Evolutionary conservation across 2,329 filamentous ascomycete species (phyloP).

Genomic region (Paracorniculantispora psalliotae): DNA sequence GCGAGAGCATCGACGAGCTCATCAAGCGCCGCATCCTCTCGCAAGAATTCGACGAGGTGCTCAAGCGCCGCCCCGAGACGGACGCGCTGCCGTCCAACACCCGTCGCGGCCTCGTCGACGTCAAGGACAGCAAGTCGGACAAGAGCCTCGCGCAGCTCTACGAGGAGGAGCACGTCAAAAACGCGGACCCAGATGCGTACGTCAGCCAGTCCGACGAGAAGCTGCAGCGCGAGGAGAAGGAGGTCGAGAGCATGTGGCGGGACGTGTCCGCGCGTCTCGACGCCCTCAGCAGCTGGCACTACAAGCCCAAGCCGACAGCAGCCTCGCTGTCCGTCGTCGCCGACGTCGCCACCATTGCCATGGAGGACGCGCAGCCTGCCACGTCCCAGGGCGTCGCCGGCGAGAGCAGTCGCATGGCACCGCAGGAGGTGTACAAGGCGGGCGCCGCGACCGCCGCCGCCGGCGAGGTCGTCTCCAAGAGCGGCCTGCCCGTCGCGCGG

Average conservation of each 20-base stretch:
- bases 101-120: constrained; percentile 68
- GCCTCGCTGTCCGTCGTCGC: constrained; percentile 81
- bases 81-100: constrained; percentile 55
- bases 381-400: constrained; percentile 69
- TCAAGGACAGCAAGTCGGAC: constrained; percentile 83
- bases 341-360: constrained; percentile 84
- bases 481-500: constrained; percentile 69
- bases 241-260: constrained; percentile 79
- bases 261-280: constrained; percentile 77
- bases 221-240: constrained; percentile 72
- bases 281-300: constrained; percentile 87
- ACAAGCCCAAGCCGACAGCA: constrained; percentile 81
- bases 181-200: constrained; percentile 70
- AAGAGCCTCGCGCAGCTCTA: constrained; percentile 89
- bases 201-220: constrained; percentile 80
- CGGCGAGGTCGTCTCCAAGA: constrained; percentile 72
- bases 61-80: constrained; percentile 73
- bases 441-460: constrained; percentile 57
- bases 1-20: constrained; percentile 84
- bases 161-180: constrained; percentile 83
- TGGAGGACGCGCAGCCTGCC: constrained; percentile 92
- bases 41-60: constrained; percentile 87
- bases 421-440: constrained; percentile 90
- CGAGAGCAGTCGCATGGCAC: constrained; percentile 72
- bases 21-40: constrained; percentile 91